These are phyloP conservation scores for Aspergillus ostianus DNA, from an alignment of 495 filamentous ascomycete genomes.

Conservation along the genomic window DNA sequence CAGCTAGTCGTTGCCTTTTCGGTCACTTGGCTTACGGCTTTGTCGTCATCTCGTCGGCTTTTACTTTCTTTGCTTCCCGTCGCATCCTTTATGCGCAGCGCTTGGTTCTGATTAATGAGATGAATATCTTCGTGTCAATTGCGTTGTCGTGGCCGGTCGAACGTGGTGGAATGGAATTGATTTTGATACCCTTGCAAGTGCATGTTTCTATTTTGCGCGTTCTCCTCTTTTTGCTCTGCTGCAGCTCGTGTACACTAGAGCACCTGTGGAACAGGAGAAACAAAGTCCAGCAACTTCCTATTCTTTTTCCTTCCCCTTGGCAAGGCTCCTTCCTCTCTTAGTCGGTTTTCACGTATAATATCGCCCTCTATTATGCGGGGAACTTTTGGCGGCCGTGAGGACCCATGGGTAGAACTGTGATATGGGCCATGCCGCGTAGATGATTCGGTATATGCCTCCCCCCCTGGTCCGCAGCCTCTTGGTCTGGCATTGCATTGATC, in stretches of 20 bases:
- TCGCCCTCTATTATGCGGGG: neutral
- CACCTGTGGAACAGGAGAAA: neutral
- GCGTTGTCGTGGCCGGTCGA: neutral
- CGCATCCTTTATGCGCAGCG: neutral
- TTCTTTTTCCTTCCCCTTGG: neutral
- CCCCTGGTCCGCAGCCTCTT: neutral
- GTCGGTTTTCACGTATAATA: neutral
- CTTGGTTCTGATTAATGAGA: neutral
- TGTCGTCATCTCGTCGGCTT: neutral
- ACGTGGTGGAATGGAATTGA: neutral
- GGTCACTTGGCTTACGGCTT: neutral
- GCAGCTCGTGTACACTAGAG: neutral
- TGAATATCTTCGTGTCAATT: neutral
- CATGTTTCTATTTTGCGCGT: neutral
- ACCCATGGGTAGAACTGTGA: neutral
- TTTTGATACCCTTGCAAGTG: neutral
- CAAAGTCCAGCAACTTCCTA: neutral
- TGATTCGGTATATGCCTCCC: neutral
- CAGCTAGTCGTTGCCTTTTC: neutral
- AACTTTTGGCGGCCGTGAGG: neutral
- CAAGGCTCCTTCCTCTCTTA: neutral
- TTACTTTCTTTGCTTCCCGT: neutral
- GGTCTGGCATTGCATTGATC: neutral
- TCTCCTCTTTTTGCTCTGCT: neutral
- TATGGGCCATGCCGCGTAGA: neutral